Evolutionary conservation across 2,329 filamentous ascomycete genomes (phyloP).

Genomic region (Clarireedia monteithiana): DNA sequence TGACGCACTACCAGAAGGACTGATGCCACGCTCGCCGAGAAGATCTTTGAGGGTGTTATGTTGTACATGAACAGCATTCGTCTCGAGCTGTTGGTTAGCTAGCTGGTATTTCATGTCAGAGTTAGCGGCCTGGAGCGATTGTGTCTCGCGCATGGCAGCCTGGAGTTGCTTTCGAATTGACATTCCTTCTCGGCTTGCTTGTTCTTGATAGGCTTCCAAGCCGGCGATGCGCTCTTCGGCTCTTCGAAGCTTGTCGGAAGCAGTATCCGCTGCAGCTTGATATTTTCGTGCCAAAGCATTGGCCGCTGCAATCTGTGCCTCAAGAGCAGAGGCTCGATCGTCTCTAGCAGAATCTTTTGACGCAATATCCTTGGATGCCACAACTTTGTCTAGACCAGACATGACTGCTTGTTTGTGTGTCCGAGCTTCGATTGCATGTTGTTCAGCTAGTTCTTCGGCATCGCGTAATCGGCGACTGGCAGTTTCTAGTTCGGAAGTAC

Average conservation of each 20-base stretch:
- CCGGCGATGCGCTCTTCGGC: constrained; percentile 96
- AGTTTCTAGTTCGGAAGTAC: constrained; percentile 67
- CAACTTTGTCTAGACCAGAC: constrained; percentile 70
- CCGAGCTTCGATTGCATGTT: constrained; percentile 77
- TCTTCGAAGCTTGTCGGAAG: constrained; percentile 80
- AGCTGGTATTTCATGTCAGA: constrained; percentile 75
- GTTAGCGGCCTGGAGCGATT: constrained; percentile 72
- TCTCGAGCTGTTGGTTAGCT: constrained; percentile 80
- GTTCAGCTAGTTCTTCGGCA: constrained; percentile 80
- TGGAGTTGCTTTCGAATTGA: constrained; percentile 86
- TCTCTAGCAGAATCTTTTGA: constrained; percentile 42
- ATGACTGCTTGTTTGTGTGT: constrained; percentile 79
- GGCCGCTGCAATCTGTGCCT: constrained; percentile 70
- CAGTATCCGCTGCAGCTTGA: constrained; percentile 77
- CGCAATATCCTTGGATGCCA: constrained; percentile 41
- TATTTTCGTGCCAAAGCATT: constrained; percentile 80
- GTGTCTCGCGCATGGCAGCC: constrained; percentile 71
- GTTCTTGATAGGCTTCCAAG: constrained; percentile 93
- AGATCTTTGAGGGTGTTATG: constrained; percentile 91
- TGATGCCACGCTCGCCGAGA: constrained; percentile 80
- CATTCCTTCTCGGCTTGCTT: constrained; percentile 88
- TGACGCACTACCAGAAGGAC: constrained; percentile 56
- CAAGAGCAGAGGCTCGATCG: constrained; percentile 65
- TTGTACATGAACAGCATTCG: constrained; percentile 88
- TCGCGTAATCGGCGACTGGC: constrained; percentile 69